Base-by-base conservation (phyloP, 2,329 filamentous ascomycete genomes). In the Fusarium buxicola region DNA sequence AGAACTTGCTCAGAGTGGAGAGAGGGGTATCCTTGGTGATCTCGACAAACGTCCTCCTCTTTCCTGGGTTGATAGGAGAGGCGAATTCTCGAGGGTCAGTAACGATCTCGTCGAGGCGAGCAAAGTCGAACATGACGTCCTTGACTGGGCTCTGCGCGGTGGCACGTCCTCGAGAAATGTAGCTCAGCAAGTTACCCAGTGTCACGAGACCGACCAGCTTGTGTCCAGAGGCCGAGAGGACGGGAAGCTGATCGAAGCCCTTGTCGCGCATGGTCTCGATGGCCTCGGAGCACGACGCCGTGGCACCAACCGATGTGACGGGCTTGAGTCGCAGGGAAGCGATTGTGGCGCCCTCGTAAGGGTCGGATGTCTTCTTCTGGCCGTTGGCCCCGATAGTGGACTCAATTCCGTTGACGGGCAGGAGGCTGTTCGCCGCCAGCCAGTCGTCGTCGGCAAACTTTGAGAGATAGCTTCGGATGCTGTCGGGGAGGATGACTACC, bases 361-460 rank as follows among this genome's bases (percentile, higher is more conserved):
- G 85, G 74, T 96, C 91, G 49, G 81, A 78, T 8, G 80, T 65
- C 71, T 77, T 74, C 62, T 72, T 80, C 45, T 76, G 71, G 24
- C 70, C 63, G 43, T 72, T 70, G 40, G 78, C 73, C 63, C 74
- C 69, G 61, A 76, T 45, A 74, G 82, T 60, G 80, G 85, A 48
- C 81, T 86, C 64, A 79, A 84, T 34, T 13, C 77, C 80, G 61
- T 78, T 77, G 63, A 78, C 74, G n/a, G 92, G 87, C 24, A 98
- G 85, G 21, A 99, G 91, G 75, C 94, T 90, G 79, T 99, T 99
- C 63, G 95, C 95, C 11, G 93, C 94, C 53, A 99, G 89, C 96
- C 95, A 99, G 81, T 98, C 95, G 74, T 99, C 96, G 75, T 99
- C 95, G 66, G 93, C 93, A 75, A 99, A 99, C 86, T 99, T 99